Evolutionary conservation across 1,139 yeast genomes (phyloP), one percentile per base, ranked within the genome.

Genomic region (Suhomyces atakaporum): DNA sequence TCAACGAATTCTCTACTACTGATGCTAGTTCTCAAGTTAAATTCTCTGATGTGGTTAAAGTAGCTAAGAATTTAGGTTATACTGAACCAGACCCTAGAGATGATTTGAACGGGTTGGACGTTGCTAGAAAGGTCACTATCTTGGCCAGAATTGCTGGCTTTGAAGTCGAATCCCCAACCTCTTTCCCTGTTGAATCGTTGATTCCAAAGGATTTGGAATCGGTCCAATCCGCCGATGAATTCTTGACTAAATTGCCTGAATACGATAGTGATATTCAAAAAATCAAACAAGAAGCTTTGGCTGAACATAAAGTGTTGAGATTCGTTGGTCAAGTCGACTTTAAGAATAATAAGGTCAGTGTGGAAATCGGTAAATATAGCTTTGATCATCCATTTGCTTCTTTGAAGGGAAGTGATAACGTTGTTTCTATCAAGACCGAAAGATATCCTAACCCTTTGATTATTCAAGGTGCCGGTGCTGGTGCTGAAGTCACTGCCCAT

Each of bases 21-120:
- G 74, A 73, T 44, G 63, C 79, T 29, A 73, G 79, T 34, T 55
- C 63, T 24, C 69, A 74, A 37, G 77, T 79, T 45, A 84, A 83
- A 58, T 92, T 90, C 59, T 88, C 97, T 20, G 96, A 90, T 39
- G 83, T 94, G 33, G 98, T 92, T 39, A 72, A 75, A 47, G 80
- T 81, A 35, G 98, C 99, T 31, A 90, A 90, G 66, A 68, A 81
- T 30, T 75, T 88, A 50, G 99, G 99, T 31, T 92, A 88, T 76
- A 92, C 97, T 29, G 99, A 94, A 66, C 98, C 99, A 34, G 99
- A 92, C 62, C 98, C 98, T 61, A 82, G 99, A 67, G 99, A 92
- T 60, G 99, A 92, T 60, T 78, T 92, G 63, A 92, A 92, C 61
- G 99, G 99, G 42, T 75, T 92, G 60, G 98, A 92, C 56, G 97